Conservation (phyloP, 1,139 yeast species). For the Hyphopichia fennica region DNA sequence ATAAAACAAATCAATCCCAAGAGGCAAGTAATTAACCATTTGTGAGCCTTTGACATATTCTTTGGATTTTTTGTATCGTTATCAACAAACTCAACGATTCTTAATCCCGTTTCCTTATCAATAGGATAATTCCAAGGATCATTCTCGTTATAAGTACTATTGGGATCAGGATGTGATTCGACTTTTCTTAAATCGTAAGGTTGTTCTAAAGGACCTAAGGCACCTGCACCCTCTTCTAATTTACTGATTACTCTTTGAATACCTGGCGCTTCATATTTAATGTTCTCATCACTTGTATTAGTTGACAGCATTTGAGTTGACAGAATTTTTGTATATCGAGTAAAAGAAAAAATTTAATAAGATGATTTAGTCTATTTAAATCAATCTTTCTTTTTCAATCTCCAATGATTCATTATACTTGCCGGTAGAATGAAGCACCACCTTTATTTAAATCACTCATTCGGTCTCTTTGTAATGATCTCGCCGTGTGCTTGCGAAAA, state of each 20-base stretch:
- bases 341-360: too few relatives aligned
- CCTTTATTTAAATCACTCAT: too few relatives aligned
- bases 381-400: too few relatives aligned
- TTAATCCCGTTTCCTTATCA: conserved; percentile 53
- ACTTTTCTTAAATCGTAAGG: conserved; percentile 46
- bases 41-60: conserved; percentile 43
- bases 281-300: too few relatives aligned
- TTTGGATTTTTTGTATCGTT: conserved; percentile 62
- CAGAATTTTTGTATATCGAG: too few relatives aligned
- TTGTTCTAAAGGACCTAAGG: conserved; percentile 54
- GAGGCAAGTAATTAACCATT: conserved; percentile 56
- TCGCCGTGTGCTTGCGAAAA: too few relatives aligned
- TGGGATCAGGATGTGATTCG: conserved; percentile 36
- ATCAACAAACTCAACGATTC: conserved; percentile 58
- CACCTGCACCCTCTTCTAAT: conserved; percentile 42
- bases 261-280: too few relatives aligned
- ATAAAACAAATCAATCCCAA: conserved; percentile 57
- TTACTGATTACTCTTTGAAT: conserved; percentile 30
- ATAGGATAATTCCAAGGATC: conserved; percentile 64
- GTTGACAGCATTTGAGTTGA: too few relatives aligned
- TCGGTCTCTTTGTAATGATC: too few relatives aligned
- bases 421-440: too few relatives aligned
- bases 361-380: too few relatives aligned
- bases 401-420: too few relatives aligned
- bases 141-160: conserved; percentile 38